phyloP scores from a whole-genome alignment of 148 eudicot species.

The Selenicereus undatus region DNA sequence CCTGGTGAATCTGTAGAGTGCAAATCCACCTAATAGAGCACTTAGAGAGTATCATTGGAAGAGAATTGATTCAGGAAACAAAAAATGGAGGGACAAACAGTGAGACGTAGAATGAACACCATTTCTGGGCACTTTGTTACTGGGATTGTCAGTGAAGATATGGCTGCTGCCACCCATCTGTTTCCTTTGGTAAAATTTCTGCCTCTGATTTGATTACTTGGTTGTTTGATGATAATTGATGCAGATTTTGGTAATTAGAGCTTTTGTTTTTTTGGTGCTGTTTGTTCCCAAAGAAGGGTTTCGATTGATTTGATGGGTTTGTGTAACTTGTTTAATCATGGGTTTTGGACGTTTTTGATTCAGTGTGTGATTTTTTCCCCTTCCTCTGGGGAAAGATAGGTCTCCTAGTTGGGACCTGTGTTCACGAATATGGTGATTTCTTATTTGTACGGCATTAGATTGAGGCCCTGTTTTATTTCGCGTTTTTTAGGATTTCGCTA shows the following conservation, averaged over 20 bases:
- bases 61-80: neutral
- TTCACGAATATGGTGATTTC: neutral
- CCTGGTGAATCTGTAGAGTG: neutral
- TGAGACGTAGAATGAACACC: constrained; percentile 46
- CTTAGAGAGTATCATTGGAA: neutral
- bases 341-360: neutral
- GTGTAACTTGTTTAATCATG: neutral
- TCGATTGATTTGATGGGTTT: neutral
- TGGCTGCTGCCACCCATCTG: constrained; percentile 36
- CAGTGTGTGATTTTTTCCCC: neutral
- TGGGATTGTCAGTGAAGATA: constrained; percentile 35
- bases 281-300: neutral
- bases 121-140: constrained; percentile 45
- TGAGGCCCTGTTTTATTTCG: too few relatives aligned
- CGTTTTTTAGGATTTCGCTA: too few relatives aligned
- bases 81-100: constrained; percentile 45
- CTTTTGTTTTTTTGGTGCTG: neutral
- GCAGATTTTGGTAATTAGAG: too few relatives aligned
- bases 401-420: neutral
- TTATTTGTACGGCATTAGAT: neutral
- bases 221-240: neutral
- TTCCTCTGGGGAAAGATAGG: neutral
- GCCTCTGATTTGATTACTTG: neutral
- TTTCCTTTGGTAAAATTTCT: constrained; percentile 46
- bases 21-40: neutral